Conservation (phyloP, 768 basidiomycete species). For the Suillus americanus region DNA sequence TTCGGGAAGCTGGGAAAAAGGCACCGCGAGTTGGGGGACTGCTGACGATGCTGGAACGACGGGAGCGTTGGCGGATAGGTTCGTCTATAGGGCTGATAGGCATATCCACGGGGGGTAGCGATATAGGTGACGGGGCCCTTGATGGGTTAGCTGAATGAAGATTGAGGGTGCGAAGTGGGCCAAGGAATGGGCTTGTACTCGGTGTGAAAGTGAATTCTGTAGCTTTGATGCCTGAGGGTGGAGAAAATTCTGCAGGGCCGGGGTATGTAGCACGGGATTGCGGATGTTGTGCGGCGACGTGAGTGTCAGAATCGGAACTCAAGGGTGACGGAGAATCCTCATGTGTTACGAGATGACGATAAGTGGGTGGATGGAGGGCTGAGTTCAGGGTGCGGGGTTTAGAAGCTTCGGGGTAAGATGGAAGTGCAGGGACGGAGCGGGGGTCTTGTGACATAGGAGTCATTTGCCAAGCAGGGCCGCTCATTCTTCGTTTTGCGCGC, state of each 20-base stretch:
- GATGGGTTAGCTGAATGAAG: slow-evolving; percentile 70
- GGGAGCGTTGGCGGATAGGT: slow-evolving; percentile 25
- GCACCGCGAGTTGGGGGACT: slow-evolving; percentile 37
- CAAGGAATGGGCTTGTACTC: slow-evolving; percentile 78
- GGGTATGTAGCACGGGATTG: slow-evolving; percentile 30
- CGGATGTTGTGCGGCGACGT: slow-evolving; percentile 27
- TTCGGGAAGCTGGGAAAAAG: slow-evolving; percentile 24
- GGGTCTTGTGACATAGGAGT: slow-evolving; percentile 38
- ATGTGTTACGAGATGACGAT: slow-evolving; percentile 37
- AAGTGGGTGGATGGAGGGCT: slow-evolving; percentile 31
- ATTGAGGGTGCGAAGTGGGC: slow-evolving; percentile 71
- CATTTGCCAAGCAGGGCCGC: slow-evolving; percentile 58
- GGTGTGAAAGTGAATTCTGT: slow-evolving; percentile 54
- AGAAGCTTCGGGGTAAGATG: slow-evolving; percentile 16
- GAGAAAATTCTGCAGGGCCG: slow-evolving; percentile 18
- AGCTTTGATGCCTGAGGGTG: slow-evolving; percentile 25
- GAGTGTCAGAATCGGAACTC: slow-evolving; percentile 62
- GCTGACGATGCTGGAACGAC: slow-evolving; percentile 34
- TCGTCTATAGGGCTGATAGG: slow-evolving; percentile 37
- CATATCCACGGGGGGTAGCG: slow-evolving; percentile 51
- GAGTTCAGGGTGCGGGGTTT: slow-evolving; percentile 24
- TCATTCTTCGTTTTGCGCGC: slow-evolving; percentile 45
- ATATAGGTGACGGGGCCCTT: slow-evolving; percentile 70
- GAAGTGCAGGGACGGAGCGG: slow-evolving; percentile 20
- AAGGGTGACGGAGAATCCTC: slow-evolving; percentile 71